Evolutionary conservation across 139 green algal species (phyloP).

Genomic region (Chlamydomonas asymmetrica): DNA sequence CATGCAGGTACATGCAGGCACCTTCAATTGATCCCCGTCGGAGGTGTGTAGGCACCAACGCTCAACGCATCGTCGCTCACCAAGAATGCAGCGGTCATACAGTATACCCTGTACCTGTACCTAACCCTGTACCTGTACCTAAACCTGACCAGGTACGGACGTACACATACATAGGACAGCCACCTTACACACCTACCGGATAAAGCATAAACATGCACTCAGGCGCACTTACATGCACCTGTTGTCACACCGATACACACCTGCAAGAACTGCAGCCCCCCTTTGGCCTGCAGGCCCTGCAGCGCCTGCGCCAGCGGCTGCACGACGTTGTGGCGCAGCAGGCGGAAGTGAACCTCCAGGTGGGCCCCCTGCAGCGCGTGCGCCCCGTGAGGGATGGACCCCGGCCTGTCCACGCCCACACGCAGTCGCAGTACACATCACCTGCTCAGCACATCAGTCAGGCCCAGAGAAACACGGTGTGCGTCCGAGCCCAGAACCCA

Average conservation of each 20-base stretch:
- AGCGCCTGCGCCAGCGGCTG: constrained; percentile 39
- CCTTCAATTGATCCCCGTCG: no score
- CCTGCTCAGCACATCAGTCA: not conserved
- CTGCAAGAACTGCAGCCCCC: constrained; percentile 33
- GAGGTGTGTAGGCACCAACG: no score
- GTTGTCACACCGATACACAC: not conserved
- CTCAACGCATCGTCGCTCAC: no score
- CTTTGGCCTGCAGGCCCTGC: constrained; percentile 15
- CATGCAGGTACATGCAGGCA: no score
- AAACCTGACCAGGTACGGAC: no score
- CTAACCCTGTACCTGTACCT: constrained; percentile 8
- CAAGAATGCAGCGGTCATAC: no score
- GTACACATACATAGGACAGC: no score
- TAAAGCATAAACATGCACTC: not conserved
- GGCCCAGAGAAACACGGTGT: not conserved
- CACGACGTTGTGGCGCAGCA: constrained; percentile 66
- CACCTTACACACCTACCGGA: not conserved
- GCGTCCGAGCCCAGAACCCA: no score
- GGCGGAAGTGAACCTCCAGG: constrained; percentile 66
- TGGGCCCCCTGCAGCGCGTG: constrained; percentile 40
- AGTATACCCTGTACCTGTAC: not conserved
- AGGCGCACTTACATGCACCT: not conserved
- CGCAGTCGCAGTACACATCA: not conserved
- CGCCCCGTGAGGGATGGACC: constrained; percentile 38
- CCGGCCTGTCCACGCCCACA: constrained; percentile 11